Evolutionary conservation across 306 rosid species (phyloP).

Genomic region (Pyrus pyrifolia): DNA sequence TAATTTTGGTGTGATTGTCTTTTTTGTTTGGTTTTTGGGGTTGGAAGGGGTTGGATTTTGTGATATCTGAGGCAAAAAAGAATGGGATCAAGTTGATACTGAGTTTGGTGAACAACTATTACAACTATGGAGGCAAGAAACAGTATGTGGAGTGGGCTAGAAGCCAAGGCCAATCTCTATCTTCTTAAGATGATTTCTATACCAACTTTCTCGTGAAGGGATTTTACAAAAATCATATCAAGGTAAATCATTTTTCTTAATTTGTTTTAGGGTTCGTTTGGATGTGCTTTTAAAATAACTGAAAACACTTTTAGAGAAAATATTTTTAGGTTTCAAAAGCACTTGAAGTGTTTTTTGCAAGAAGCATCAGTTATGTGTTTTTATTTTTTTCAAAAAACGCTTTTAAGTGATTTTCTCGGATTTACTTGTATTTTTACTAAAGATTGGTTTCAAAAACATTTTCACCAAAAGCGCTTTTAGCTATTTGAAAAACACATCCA

Average conservation of each 20-base stretch:
- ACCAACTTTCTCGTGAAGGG: slow-evolving; percentile 58
- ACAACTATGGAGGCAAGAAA: slow-evolving; percentile 68
- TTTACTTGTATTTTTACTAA: too few species aligned
- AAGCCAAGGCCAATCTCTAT: slow-evolving; percentile 58
- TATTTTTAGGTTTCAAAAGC: too few species aligned
- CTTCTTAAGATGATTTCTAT: slow-evolving; percentile 81
- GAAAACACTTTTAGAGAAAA: too few species aligned
- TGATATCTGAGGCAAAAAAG: slow-evolving; percentile 56
- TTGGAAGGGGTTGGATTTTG: slow-evolving; percentile 80
- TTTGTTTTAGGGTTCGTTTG: background rate
- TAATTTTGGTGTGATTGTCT: background rate
- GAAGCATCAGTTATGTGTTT: too few species aligned
- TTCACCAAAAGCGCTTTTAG: too few species aligned
- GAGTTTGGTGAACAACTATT: slow-evolving; percentile 86
- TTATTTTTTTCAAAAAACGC: too few species aligned
- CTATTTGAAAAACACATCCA: too few species aligned
- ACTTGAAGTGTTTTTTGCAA: too few species aligned
- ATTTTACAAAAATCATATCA: slow-evolving; percentile 77
- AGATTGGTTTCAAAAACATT: too few species aligned
- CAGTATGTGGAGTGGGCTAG: slow-evolving; percentile 94
- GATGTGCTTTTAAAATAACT: too few species aligned
- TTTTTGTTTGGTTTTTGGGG: slow-evolving; percentile 1
- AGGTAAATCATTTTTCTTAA: slow-evolving; percentile 27
- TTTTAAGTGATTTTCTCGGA: too few species aligned
- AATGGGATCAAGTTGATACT: slow-evolving; percentile 67